A percentile compares a stretch with the other conserved stretches of the same genome.
These are phyloP conservation scores for Bryoglossum gracile DNA, from an alignment of 495 filamentous ascomycete genomes.

Conservation along the genomic window DNA sequence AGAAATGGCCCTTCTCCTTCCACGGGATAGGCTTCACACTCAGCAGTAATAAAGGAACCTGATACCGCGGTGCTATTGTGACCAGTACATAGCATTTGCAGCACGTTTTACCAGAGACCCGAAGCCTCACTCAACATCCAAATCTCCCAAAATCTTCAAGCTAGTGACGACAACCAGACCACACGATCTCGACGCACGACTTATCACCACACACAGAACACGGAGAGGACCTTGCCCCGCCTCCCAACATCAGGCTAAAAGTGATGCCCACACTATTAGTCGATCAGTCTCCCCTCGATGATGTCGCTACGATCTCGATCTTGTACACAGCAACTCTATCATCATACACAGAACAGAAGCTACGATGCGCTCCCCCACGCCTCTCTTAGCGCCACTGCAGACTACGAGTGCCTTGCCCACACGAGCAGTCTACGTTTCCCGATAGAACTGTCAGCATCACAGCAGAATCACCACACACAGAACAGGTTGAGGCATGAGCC, in stretches of 20 bases:
- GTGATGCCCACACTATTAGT: no score
- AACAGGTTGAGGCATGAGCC: conserved; percentile 10
- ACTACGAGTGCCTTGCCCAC: conserved; percentile 2
- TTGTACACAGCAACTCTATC: conserved; percentile 4
- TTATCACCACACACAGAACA: background rate
- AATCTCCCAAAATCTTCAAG: background rate
- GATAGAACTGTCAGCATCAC: conserved; percentile 5
- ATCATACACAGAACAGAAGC: conserved; percentile 8
- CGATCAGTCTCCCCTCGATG: conserved; percentile 4
- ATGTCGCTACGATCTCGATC: conserved; percentile 1
- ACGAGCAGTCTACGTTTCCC: background rate
- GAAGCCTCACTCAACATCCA: background rate
- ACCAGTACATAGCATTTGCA: background rate
- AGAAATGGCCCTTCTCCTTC: background rate
- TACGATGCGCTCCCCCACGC: background rate
- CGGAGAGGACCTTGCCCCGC: no score
- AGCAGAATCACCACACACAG: conserved; percentile 10
- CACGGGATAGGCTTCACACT: background rate
- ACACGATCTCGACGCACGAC: background rate
- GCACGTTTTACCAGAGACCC: background rate
- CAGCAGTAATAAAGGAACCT: background rate
- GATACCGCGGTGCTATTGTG: background rate
- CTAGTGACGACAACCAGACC: background rate
- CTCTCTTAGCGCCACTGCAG: conserved; percentile 3
- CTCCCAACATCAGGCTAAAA: no score